Evolutionary conservation across 176 grass and related monocot species (phyloP), one percentile per base, ranked within the genome.

Genomic region (Alopecurus myosuroides): DNA sequence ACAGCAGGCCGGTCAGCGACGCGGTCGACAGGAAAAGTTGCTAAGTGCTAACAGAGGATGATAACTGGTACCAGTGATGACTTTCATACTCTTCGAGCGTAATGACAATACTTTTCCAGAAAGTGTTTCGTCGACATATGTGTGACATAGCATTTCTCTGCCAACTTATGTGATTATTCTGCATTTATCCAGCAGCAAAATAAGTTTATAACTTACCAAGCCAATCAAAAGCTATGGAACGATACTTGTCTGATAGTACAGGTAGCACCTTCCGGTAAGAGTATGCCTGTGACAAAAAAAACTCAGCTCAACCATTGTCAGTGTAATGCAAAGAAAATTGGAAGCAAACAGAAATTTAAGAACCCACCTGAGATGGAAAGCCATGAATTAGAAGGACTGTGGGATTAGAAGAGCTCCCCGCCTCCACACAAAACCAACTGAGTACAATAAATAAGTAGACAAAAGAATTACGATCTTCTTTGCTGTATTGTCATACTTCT

Each of bases 181-280:
- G 22, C 11, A 82, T 40, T 45, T 42, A 46, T 35, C 22, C 53
- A 83, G 76, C 74, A 74, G 46, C 22, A 78, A 82, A 81, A 72
- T 49, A 80, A 48, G 46, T 77, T 20, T 60, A 60, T 39, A 83
- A 88, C 87, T 90, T 83, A 98, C 96, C 96, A 19, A 98, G 96
- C 96, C 96, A 98, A 89, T 98, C 93, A 84, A 98, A 98, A 88
- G 96, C 96, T 88, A 88, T 87, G 39, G 70, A 88, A 75, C 83
- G 93, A 87, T 98, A 90, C 66, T 86, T 89, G 70, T 95, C 83
- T 84, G 93, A 94, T 49, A 98, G 85, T 72, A 90, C 42, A 80
- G 96, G 91, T 82, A 98, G 85, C 86, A 98, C 93, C 75, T 94
- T 95, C 45, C 91, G 89, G 44, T 94, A 98, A 28, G 96, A 95